A percentile compares a stretch with the other conserved stretches of the same genome.
phyloP scores from a whole-genome alignment of 345 rosid species.

The Durio zibethinus region DNA sequence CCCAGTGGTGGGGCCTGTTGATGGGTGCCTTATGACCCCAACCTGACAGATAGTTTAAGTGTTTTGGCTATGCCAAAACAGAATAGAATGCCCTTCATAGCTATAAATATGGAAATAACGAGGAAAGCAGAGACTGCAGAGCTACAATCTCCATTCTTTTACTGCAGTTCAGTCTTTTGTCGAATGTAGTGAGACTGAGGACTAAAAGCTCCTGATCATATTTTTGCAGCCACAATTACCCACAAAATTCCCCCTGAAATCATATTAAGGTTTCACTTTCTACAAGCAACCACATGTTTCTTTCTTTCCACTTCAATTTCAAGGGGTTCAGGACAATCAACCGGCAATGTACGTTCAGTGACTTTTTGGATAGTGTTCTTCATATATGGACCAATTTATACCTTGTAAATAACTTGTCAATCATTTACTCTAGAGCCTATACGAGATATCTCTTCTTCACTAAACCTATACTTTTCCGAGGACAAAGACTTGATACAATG shows the following conservation, averaged over 20 bases:
- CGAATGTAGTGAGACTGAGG: not conserved
- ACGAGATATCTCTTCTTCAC: not conserved
- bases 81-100: not conserved
- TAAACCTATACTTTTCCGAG: not conserved
- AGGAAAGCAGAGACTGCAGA: not conserved
- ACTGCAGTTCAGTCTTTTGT: not conserved
- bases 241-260: not conserved
- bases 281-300: not conserved
- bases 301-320: not conserved
- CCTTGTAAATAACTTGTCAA: not conserved
- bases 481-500: not conserved
- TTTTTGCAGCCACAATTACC: not conserved
- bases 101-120: not conserved
- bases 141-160: not conserved
- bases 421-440: not conserved
- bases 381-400: not conserved
- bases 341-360: not conserved
- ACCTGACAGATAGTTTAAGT: not conserved
- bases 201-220: not conserved
- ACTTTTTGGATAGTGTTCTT: not conserved
- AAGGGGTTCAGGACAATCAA: not conserved
- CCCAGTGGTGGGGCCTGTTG: not conserved
- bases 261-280: not conserved
- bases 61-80: not conserved
- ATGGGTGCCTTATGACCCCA: not conserved